These are phyloP conservation scores for Punctularia strigosozonata DNA, from an alignment of 768 basidiomycete genomes.

Conservation along the genomic window DNA sequence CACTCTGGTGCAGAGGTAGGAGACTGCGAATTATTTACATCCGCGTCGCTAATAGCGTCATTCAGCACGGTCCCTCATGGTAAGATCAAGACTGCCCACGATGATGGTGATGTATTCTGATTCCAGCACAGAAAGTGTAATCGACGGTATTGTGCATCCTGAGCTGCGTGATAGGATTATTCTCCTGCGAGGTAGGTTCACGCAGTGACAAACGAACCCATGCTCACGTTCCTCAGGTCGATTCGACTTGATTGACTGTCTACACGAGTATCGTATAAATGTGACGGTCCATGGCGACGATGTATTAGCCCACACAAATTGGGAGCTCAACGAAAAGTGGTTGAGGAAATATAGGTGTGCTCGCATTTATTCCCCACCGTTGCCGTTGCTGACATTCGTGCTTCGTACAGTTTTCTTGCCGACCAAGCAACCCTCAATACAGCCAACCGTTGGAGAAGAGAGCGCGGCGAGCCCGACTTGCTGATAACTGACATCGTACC, in stretches of 20 bases:
- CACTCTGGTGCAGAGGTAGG: slow-evolving; percentile 75
- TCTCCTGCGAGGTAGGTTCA: slow-evolving; percentile 56
- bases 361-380: neutral
- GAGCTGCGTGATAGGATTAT: slow-evolving; percentile 89
- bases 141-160: slow-evolving; percentile 83
- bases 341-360: slow-evolving; percentile 71
- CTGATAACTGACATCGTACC: slow-evolving; percentile 39
- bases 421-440: slow-evolving; percentile 60
- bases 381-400: slow-evolving; percentile 1
- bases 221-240: slow-evolving; percentile 34
- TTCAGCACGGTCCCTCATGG: slow-evolving; percentile 75
- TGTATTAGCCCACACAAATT: slow-evolving; percentile 78
- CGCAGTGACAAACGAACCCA: slow-evolving; percentile 1
- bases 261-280: slow-evolving; percentile 57
- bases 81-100: slow-evolving; percentile 18
- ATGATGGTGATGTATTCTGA: neutral
- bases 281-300: slow-evolving; percentile 84
- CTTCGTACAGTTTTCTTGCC: slow-evolving; percentile 53
- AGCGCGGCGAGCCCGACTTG: slow-evolving; percentile 69
- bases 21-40: slow-evolving; percentile 5
- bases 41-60: slow-evolving; percentile 2
- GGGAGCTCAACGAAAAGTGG: slow-evolving; percentile 84
- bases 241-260: slow-evolving; percentile 70
- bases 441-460: slow-evolving; percentile 81
- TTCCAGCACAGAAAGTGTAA: slow-evolving; percentile 58